These are phyloP conservation scores for Nothomitra cinnamomea DNA, from an alignment of 2,329 filamentous ascomycete genomes.

Conservation along the genomic window DNA sequence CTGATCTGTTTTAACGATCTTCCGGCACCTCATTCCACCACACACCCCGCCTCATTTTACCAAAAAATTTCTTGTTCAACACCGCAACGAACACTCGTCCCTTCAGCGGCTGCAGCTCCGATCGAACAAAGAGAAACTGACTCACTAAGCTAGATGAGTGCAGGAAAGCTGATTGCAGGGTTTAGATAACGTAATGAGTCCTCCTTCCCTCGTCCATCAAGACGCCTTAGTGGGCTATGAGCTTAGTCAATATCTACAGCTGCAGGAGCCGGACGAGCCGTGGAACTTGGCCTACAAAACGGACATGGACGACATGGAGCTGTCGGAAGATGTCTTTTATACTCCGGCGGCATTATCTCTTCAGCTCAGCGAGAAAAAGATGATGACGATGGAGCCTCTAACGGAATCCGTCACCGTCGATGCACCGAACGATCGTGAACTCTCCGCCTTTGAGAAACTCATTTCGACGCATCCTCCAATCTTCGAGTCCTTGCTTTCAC, in stretches of 20 bases:
- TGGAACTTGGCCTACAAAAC: not conserved
- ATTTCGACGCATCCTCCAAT: slow-evolving; percentile 39
- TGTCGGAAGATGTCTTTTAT: not conserved
- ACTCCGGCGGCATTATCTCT: not conserved
- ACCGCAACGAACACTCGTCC: no score
- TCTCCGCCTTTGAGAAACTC: slow-evolving; percentile 31
- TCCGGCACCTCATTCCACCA: no score
- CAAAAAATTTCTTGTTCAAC: no score
- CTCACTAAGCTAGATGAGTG: not conserved
- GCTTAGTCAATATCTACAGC: not conserved
- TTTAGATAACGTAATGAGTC: slow-evolving; percentile 1
- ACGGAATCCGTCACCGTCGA: not conserved
- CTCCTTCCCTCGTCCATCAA: slow-evolving; percentile 2
- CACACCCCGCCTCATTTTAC: no score
- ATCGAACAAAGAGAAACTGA: not conserved
- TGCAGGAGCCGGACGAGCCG: not conserved
- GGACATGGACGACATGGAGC: not conserved
- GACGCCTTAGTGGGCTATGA: not conserved
- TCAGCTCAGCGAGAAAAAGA: not conserved
- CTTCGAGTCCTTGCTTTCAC: slow-evolving; percentile 39
- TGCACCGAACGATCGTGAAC: not conserved
- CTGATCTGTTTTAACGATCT: no score
- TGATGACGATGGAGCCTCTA: not conserved
- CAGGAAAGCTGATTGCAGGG: not conserved
- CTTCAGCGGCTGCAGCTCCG: not conserved